phyloP scores from a whole-genome alignment of 768 basidiomycete species.

The Porpolomopsis calyptriformis region DNA sequence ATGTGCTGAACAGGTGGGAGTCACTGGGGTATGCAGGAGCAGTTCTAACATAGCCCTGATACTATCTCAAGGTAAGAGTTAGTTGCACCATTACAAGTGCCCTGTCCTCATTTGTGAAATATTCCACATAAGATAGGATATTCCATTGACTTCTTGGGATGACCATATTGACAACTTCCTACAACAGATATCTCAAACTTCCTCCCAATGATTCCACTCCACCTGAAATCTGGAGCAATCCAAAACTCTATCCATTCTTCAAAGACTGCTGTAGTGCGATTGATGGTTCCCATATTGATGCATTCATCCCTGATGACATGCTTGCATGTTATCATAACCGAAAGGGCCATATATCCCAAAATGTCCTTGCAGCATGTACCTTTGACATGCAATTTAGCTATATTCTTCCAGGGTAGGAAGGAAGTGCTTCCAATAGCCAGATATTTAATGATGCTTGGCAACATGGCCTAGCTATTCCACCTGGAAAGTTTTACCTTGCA shows the following conservation, averaged over 20 bases:
- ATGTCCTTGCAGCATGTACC: constrained; percentile 16
- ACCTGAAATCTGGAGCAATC: constrained; percentile 17
- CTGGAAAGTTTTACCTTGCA: constrained; percentile 25
- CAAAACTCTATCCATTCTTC: constrained; percentile 27
- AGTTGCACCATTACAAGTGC: neutral
- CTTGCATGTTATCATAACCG: constrained; percentile 7
- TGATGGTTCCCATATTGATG: constrained; percentile 25
- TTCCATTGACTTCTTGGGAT: neutral
- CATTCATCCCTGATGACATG: constrained; percentile 11
- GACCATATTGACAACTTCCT: constrained; percentile 13
- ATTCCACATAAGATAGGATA: neutral
- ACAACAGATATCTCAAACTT: constrained; percentile 8
- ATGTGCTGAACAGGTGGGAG: neutral
- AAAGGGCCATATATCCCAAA: constrained; percentile 20
- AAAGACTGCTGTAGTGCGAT: constrained; percentile 20
- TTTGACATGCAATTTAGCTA: constrained; percentile 17
- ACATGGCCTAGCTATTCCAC: constrained; percentile 21
- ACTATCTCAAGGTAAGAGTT: constrained; percentile 1
- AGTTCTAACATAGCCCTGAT: neutral
- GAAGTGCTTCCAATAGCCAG: constrained; percentile 24
- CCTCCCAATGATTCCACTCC: too few relatives aligned
- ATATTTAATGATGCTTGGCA: constrained; percentile 22
- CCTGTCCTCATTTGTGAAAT: neutral
- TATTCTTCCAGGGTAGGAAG: constrained; percentile 31
- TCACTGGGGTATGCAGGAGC: constrained; percentile 1